Evolutionary conservation across 306 rosid genomes (phyloP).

Genomic region (Casuarina glauca): DNA sequence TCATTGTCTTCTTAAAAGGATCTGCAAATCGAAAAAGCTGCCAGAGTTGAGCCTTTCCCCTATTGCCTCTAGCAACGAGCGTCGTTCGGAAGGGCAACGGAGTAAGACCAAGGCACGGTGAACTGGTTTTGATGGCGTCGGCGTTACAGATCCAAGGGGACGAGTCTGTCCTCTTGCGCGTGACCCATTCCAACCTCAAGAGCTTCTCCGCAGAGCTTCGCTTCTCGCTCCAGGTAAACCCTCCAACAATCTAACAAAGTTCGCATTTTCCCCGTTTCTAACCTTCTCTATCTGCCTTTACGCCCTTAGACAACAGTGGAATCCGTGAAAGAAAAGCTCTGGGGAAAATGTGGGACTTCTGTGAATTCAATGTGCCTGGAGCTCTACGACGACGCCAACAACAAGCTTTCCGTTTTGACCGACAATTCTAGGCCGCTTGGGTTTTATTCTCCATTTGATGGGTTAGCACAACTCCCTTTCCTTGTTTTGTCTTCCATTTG

Average conservation of each 20-base stretch:
- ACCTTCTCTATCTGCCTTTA: not conserved
- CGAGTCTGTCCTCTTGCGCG: slow-evolving; percentile 60
- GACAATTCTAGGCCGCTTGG: slow-evolving; percentile 67
- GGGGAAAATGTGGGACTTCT: slow-evolving; percentile 81
- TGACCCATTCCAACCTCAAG: slow-evolving; percentile 76
- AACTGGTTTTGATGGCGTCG: slow-evolving; percentile 46
- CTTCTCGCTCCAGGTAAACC: slow-evolving; percentile 62
- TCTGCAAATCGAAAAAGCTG: too few relatives aligned
- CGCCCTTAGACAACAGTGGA: slow-evolving; percentile 56
- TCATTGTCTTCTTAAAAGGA: too few relatives aligned
- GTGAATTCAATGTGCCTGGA: slow-evolving; percentile 71
- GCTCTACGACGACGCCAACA: slow-evolving; percentile 62
- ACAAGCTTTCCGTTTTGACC: slow-evolving; percentile 59
- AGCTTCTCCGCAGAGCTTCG: slow-evolving; percentile 68
- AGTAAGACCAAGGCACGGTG: not conserved
- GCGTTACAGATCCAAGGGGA: slow-evolving; percentile 60
- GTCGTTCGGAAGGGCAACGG: not conserved
- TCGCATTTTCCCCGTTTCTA: not conserved
- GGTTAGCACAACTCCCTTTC: slow-evolving; percentile 35
- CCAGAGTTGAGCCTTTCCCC: too few relatives aligned
- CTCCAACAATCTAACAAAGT: not conserved
- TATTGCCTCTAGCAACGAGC: too few relatives aligned
- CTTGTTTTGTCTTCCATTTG: not conserved
- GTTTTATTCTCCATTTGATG: slow-evolving; percentile 80
- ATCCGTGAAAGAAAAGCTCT: slow-evolving; percentile 73